phyloP scores from a whole-genome alignment of 495 filamentous ascomycete genomes.

The Aspergillus panamensis region DNA sequence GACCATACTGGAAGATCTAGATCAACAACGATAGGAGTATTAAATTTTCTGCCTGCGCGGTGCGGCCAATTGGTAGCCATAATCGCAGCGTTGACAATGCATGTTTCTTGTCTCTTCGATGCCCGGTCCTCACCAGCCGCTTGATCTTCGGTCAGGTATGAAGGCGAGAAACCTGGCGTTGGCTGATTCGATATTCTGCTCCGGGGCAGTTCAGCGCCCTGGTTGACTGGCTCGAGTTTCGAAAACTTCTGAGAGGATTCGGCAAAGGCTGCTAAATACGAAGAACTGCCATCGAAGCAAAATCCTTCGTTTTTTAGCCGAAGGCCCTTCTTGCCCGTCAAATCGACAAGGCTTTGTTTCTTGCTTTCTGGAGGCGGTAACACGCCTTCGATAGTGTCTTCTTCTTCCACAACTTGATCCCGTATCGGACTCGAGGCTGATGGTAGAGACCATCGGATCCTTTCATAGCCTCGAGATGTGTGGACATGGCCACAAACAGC shows the following conservation, averaged over 20 bases:
- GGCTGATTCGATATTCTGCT: background rate
- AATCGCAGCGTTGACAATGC: conserved; percentile 73
- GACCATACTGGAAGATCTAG: conserved; percentile 63
- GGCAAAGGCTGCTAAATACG: conserved; percentile 3
- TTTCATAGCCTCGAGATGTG: conserved; percentile 45
- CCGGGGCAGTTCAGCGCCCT: background rate
- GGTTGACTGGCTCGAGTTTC: background rate
- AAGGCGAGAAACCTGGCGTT: conserved; percentile 15
- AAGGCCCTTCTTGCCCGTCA: conserved; percentile 45
- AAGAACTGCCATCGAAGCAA: conserved; percentile 8
- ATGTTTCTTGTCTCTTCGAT: conserved; percentile 60
- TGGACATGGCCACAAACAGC: conserved; percentile 52
- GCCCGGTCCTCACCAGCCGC: background rate
- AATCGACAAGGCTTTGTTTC: conserved; percentile 56
- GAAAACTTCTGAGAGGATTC: conserved; percentile 9
- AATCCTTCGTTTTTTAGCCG: conserved; percentile 42
- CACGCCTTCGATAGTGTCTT: conserved; percentile 8
- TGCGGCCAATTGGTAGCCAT: conserved; percentile 65
- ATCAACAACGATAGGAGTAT: conserved; percentile 77
- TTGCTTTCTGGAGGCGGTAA: conserved; percentile 45
- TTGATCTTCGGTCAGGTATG: conserved; percentile 6
- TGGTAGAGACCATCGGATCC: conserved; percentile 34
- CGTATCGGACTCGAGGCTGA: background rate
- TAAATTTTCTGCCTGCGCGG: conserved; percentile 54
- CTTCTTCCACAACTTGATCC: background rate